Evolutionary conservation across 83 land plant genomes (phyloP).

Genomic region (Picea mariana): DNA sequence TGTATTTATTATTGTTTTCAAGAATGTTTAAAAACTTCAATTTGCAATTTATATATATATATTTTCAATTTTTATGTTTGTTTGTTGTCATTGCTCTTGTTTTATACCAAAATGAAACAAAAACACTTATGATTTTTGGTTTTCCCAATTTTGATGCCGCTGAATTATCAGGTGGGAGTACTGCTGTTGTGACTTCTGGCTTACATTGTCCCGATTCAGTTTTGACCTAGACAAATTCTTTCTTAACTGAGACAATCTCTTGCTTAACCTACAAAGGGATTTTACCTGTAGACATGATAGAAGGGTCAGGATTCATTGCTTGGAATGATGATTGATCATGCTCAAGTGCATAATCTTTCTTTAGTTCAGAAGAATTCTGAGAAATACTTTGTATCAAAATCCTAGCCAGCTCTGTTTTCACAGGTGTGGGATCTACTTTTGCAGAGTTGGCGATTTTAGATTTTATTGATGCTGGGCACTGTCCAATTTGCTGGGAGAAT

Average conservation of each 20-base stretch:
- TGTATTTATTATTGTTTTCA: too few relatives aligned
- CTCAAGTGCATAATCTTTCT: conserved; percentile 19
- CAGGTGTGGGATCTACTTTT: conserved; percentile 20
- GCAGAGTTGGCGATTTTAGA: conserved; percentile 8
- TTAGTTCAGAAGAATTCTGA: conserved; percentile 9
- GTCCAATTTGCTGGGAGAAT: conserved; percentile 14
- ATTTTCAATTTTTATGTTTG: too few relatives aligned
- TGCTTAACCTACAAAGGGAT: conserved; percentile 20
- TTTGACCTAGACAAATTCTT: conserved; percentile 29
- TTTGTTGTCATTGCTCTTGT: too few relatives aligned
- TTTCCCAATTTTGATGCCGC: conserved; percentile 68
- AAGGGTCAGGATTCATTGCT: conserved; percentile 16
- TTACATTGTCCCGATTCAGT: conserved; percentile 18
- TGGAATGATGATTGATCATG: conserved; percentile 11
- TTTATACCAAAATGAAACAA: too few relatives aligned
- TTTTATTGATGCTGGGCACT: neutral
- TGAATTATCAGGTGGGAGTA: conserved; percentile 30
- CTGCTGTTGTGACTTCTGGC: conserved; percentile 30
- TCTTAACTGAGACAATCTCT: conserved; percentile 25
- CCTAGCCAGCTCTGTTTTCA: conserved; percentile 23
- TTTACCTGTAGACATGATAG: neutral
- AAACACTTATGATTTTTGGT: conserved; percentile 85
- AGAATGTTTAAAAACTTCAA: too few relatives aligned
- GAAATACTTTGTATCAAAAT: conserved; percentile 18
- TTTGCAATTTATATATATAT: too few relatives aligned